Base-by-base conservation (phyloP, 2,329 filamentous ascomycete genomes). In the Aspergillus viridinutans region DNA sequence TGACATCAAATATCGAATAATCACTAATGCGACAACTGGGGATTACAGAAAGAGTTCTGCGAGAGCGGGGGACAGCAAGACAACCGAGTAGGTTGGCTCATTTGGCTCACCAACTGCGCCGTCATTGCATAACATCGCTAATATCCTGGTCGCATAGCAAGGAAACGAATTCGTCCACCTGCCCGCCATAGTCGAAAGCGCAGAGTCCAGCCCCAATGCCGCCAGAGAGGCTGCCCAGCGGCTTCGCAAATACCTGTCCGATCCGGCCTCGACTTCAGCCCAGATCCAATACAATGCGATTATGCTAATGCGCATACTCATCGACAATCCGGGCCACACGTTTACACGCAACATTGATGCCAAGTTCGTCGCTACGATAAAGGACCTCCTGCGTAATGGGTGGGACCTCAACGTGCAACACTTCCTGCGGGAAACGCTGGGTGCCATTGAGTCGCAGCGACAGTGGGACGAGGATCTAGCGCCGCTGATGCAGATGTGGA, bases 261-360 rank as follows among this genome's bases (percentile, higher is more conserved):
- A 86, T 63, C 89, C 92, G 49, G 86, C 90, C 74, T 80, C 76
- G 62, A 71, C 71, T 35, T 76, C 80, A 48, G 85, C 90, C 9
- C 86, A 89, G 66, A 86, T 87, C 64, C 93, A 97, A 74, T 97
- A 97, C 81, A 97, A 97, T 77, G 89, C 91, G 61, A 86, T 97
- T 68, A 97, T 97, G 94, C 83, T 99, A 55, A 81, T 95, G 64
- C 88, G 93, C 60, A 99, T 99, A 68, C 80, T 99, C 63, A 83
- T 87, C 65, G 92, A 97, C 73, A 97, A 99, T 72, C 94, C 94
- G 0, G 93, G 93, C 29, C 82, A 83, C 53, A 91, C 86, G 1
- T 99, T 99, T 69, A 96, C 93, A n/a, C 84, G 89, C 64, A 92
- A 96, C 72, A 75, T 97, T 45, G 92, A 97, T 74, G 82, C 87